Conservation (phyloP, 768 basidiomycete genomes). For the Coprinopsis strossmayeri region DNA sequence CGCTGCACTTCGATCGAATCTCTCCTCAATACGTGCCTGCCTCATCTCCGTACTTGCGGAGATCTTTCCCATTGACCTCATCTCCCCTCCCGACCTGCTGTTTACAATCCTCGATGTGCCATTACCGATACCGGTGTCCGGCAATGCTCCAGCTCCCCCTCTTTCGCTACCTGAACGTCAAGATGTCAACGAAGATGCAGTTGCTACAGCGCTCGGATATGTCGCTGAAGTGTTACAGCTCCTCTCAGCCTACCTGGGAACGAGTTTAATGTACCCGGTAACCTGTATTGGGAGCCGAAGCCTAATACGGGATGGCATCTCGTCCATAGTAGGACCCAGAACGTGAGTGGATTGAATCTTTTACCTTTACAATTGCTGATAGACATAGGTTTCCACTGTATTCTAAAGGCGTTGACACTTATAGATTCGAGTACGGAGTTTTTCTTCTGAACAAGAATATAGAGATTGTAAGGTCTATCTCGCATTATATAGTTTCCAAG, state of each 20-base stretch:
- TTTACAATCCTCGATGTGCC: slow-evolving; percentile 84
- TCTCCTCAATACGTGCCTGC: slow-evolving; percentile 51
- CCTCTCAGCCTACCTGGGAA: slow-evolving; percentile 72
- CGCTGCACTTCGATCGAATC: slow-evolving; percentile 36
- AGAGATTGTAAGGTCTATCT: slow-evolving; percentile 63
- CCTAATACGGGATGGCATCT: slow-evolving; percentile 87
- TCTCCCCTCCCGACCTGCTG: slow-evolving; percentile 78
- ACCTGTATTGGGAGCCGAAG: slow-evolving; percentile 89
- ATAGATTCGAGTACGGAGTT: slow-evolving; percentile 96
- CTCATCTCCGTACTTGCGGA: slow-evolving; percentile 65
- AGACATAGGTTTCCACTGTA: slow-evolving; percentile 86
- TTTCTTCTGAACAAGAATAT: slow-evolving; percentile 97
- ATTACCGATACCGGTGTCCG: slow-evolving; percentile 76
- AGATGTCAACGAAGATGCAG: slow-evolving; percentile 75
- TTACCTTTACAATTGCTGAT: slow-evolving; percentile 2
- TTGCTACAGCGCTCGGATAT: slow-evolving; percentile 88
- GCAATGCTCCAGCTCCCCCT: slow-evolving; percentile 81
- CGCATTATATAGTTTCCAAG: background rate
- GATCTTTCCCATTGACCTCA: slow-evolving; percentile 87
- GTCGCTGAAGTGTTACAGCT: slow-evolving; percentile 83
- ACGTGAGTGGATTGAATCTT: slow-evolving; percentile 51
- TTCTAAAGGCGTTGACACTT: slow-evolving; percentile 90
- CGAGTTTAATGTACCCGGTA: slow-evolving; percentile 79
- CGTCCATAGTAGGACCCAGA: slow-evolving; percentile 91
- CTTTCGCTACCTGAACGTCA: slow-evolving; percentile 56